Base-by-base conservation (phyloP, 495 filamentous ascomycete genomes). In the Xylaria curta region DNA sequence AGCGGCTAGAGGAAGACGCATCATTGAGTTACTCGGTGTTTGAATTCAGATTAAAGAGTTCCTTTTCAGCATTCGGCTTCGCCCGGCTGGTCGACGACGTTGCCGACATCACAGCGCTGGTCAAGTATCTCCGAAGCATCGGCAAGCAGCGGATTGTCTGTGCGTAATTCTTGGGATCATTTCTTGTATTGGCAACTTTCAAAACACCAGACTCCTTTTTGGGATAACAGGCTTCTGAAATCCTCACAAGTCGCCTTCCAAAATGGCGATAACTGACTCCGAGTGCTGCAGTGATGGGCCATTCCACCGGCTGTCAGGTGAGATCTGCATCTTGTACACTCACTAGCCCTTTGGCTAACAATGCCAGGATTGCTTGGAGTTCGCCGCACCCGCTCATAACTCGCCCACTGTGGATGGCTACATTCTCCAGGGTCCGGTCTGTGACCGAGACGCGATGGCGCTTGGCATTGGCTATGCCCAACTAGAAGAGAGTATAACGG, bases 371-470 rank as follows among this genome's bases (percentile, higher is more conserved):
- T 89, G 92, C 42, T 86, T 98, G 80, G 89, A 93, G 68, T 97
- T 96, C 76, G 81, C 79, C 42, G 76, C 79, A 13, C 70, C 79
- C 61, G 72, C 78, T n/a, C 67, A 79, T 61, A 64, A 71, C 17
- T 80, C 82, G n/a, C 84, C 85, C 2, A 74, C 73, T 0, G 84
- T 98, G 31, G 89, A 97, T 66, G 95, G 93, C 58, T 91, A 89
- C 44, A 92, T 98, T 47, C 82, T 98, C 64, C 95, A 97, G 78
- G 95, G 91, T 0, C 89, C 91, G 15, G 90, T 92, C 12, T 92
- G 89, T 49, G 95, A 98, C 78, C 87, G 95, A 49, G 92, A 97
- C 77, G 88, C 85, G 0, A 72, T 95, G 21, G 72, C 69, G 38
- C 80, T 77, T 69, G 69, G 70, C 0, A 74, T 87, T 56, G 76